Evolutionary conservation across 805 yeast genomes (phyloP).

Genomic region (Saturnispora kantuleensis): DNA sequence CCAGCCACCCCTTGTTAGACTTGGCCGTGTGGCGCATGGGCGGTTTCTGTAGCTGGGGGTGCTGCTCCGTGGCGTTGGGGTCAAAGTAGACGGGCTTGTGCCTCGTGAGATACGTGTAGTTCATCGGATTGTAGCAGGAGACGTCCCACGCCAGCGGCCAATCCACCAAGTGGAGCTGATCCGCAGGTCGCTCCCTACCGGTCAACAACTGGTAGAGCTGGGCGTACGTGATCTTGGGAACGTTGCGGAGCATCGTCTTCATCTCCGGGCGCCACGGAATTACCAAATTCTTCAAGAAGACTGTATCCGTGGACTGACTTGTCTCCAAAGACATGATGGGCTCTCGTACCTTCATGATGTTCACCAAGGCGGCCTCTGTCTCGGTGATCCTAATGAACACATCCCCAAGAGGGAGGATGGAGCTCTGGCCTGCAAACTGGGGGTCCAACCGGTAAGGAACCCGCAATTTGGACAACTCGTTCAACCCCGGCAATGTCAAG

Average conservation of each 20-base stretch:
- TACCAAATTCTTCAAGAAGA: slow-evolving; percentile 59
- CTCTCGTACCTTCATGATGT: slow-evolving; percentile 37
- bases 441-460: slow-evolving; percentile 35
- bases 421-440: slow-evolving; percentile 32
- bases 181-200: slow-evolving; percentile 59
- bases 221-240: slow-evolving; percentile 45
- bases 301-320: slow-evolving; percentile 34
- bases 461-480: slow-evolving; percentile 42
- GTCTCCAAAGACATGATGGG: slow-evolving; percentile 23
- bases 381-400: slow-evolving; percentile 45
- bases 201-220: slow-evolving; percentile 62
- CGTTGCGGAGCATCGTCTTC: slow-evolving; percentile 79
- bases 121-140: slow-evolving; percentile 29
- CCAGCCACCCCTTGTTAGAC: slow-evolving; percentile 10
- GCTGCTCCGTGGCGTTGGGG: slow-evolving; percentile 25
- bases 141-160: slow-evolving; percentile 44
- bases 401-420: slow-evolving; percentile 38
- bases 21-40: slow-evolving; percentile 12
- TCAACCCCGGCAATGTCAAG: slow-evolving; percentile 51
- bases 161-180: slow-evolving; percentile 32
- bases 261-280: slow-evolving; percentile 76
- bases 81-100: slow-evolving; percentile 25
- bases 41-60: slow-evolving; percentile 16
- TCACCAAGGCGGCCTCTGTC: slow-evolving; percentile 44
- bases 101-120: slow-evolving; percentile 20